Evolutionary conservation across 2,329 filamentous ascomycete species (phyloP).

Genomic region (Salinomyces thailandicus): DNA sequence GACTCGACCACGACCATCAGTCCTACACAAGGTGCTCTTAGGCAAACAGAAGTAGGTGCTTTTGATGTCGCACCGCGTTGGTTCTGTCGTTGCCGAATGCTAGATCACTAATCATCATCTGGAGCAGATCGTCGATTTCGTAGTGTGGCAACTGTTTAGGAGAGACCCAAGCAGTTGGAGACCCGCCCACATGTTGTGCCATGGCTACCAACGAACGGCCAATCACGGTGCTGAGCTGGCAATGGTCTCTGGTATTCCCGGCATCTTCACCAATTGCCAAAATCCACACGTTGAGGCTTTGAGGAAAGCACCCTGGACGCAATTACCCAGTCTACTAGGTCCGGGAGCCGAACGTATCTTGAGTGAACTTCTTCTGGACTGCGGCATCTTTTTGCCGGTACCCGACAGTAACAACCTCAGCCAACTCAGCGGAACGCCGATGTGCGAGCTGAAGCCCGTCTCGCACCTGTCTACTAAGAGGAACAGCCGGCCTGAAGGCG

Average conservation of each 20-base stretch:
- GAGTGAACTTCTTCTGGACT: conserved; percentile 64
- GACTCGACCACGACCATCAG: conserved; percentile 14
- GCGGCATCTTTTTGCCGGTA: conserved; percentile 61
- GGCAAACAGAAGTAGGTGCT: conserved; percentile 35
- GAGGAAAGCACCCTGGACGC: conserved; percentile 63
- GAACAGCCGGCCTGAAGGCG: neutral
- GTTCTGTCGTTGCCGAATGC: too few relatives aligned
- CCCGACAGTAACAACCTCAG: conserved; percentile 54
- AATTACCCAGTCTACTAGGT: conserved; percentile 63
- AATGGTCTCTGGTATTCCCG: conserved; percentile 47
- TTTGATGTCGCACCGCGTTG: neutral
- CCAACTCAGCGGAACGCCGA: conserved; percentile 65
- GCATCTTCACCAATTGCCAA: conserved; percentile 51
- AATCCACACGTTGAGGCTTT: conserved; percentile 63
- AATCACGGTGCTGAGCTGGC: conserved; percentile 23
- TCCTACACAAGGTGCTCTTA: conserved; percentile 19
- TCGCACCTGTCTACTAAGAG: neutral
- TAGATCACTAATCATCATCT: too few relatives aligned
- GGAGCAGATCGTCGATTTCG: conserved; percentile 42
- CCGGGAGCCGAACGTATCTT: conserved; percentile 66
- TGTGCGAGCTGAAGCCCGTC: conserved; percentile 35
- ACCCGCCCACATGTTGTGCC: conserved; percentile 69
- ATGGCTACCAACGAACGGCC: conserved; percentile 58
- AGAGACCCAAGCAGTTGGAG: conserved; percentile 37
- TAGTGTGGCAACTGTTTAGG: conserved; percentile 65